A percentile compares a stretch with the other conserved stretches of the same genome.
These are phyloP conservation scores for Arthrobotrys musiformis DNA, from an alignment of 2,329 filamentous ascomycete species.

Conservation along the genomic window DNA sequence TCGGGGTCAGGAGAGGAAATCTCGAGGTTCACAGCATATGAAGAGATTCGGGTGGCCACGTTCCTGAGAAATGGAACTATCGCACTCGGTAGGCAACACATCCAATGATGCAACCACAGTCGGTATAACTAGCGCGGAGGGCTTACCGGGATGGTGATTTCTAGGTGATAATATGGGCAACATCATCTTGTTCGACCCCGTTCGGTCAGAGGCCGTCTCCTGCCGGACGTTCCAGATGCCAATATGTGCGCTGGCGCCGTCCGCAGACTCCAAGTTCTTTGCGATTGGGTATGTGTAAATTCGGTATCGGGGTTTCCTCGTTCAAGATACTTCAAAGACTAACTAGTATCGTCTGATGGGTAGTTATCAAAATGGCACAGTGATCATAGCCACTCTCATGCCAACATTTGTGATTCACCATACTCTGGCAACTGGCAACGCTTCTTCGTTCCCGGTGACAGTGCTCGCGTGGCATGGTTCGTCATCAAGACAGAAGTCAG, in stretches of 20 bases:
- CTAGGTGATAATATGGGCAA: constrained; percentile 91
- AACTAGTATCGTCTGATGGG: constrained; percentile 2
- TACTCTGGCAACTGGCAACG: constrained; percentile 81
- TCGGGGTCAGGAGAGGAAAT: constrained; percentile 90
- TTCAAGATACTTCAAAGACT: not conserved
- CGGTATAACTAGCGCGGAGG: constrained; percentile 36
- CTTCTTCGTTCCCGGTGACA: constrained; percentile 85
- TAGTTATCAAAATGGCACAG: constrained; percentile 94
- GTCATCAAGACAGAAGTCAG: constrained; percentile 92
- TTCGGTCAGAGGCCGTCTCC: constrained; percentile 90
- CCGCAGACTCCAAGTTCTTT: constrained; percentile 90
- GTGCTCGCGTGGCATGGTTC: constrained; percentile 95
- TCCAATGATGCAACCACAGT: constrained; percentile 17
- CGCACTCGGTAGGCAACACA: constrained; percentile 79
- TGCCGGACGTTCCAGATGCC: constrained; percentile 92
- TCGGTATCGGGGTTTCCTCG: not conserved
- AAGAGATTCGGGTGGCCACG: constrained; percentile 81
- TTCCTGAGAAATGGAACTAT: constrained; percentile 99
- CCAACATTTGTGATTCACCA: constrained; percentile 94
- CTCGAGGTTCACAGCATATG: constrained; percentile 90
- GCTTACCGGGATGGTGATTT: constrained; percentile 56
- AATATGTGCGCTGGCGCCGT: constrained; percentile 90
- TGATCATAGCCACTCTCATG: constrained; percentile 87
- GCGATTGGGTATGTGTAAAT: constrained; percentile 81
- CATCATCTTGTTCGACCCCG: constrained; percentile 92